Base-by-base conservation (phyloP, 164 flowering plant species). In the Chimonanthus praecox region DNA sequence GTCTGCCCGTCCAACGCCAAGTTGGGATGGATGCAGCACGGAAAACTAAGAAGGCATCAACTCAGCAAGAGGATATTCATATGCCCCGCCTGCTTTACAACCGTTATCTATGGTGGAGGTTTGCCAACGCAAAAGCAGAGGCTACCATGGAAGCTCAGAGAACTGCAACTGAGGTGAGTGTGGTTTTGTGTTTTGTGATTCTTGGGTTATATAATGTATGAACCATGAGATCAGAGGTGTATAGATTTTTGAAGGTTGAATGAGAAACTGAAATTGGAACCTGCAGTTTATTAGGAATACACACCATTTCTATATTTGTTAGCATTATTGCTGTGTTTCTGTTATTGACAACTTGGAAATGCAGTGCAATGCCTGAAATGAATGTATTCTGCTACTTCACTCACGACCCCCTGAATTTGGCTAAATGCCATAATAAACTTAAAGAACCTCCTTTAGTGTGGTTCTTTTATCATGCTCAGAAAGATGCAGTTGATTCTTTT, bases 61-160 rank as follows among this genome's bases (percentile, higher is more conserved):
- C 76, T 60, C 84, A 83, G 63, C 84, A 78, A 61, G 94, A 88
- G 70, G 87, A 89, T 64, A 81, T 80, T 9, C 88, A 87, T 72
- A 67, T 82, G n/a, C 78, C 90, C 3, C 86, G 75, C 71, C 11
- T 91, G 85, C 85, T 92, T 70, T 84, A 84, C 60, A 89, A 88
- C 76, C 87, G 81, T 47, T 80, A 80, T 73, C 74, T 94, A 71
- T 94, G 88, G 73, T 91, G 95, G 95, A 85, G 88, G 76, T 90
- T 74, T 76, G 85, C 83, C 72, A 94, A 91, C 80, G 90, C 95
- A 0, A 92, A 86, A 80, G 88, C 97, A 11, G 88, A 83, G 48
- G 82, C 81, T 46, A 61, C 85, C 13, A 71, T 84, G 78, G 74
- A 45, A 58, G 67, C 84, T 49, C 92, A 89, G 80, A 85, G 67